Base-by-base conservation (phyloP, 2,329 filamentous ascomycete species). In the Trichoderma sp. region DNA sequence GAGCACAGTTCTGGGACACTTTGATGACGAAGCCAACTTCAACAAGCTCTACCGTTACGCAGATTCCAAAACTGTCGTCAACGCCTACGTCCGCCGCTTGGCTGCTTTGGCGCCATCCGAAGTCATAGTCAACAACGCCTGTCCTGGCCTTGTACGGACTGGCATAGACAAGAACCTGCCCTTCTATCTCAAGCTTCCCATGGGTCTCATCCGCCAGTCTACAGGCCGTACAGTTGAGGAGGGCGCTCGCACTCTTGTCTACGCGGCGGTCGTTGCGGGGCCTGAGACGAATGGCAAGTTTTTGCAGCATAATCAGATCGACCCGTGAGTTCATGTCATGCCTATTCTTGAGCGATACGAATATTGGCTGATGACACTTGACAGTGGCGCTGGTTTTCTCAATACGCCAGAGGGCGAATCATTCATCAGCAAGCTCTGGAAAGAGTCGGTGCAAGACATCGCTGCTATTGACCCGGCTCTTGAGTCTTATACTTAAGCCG, bases 81-180 rank as follows among this genome's bases (percentile, higher is more conserved):
- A 52, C 24, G 58, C 58, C 1, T 61, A 61, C 39, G 58, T 51
- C 17, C 58, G 58, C 9, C 58, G 58, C 10, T n/a, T 61, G 34
- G 58, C 58, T 44, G 47, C 47, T 26, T 44, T 52, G 58, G 58
- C 58, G 17, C 58, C 58, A 24, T 43, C 45, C 24, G 58, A 61
- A 21, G 58, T 61, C 17, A 52, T 61, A 14, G 58, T 28, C 21
- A 61, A 61, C 24, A 61, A 61, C 24, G 30, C 47, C 5, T 61
- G 58, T 24, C 58, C 58, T 30, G 58, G 58, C 10, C 58, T 61
- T 44, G 47, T 52, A 24, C 58, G 44, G 30, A 61, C 58, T 24
- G 58, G 58, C 3, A 14, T 52, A n/a, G 58, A 61, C 30, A 61
- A 61, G 34, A 61, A 61, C 12, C 34, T 61, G 24, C 58, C 58